phyloP scores from a whole-genome alignment of 2,329 filamentous ascomycete species.

The Exutisphaerella laricina region DNA sequence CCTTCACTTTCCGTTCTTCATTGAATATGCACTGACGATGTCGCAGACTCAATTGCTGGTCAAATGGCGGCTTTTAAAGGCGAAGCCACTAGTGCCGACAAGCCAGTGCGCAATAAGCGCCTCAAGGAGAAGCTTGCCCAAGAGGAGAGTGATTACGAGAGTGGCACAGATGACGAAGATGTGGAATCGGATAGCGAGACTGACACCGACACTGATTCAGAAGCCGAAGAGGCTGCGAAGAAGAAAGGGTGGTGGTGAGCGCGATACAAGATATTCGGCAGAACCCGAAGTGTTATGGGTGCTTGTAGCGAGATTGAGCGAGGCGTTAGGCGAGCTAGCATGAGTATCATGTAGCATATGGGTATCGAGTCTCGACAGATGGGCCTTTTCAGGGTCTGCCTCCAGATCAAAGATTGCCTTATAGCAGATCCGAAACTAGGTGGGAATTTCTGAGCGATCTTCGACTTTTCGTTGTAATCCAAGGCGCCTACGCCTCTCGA shows the following conservation, averaged over 20 bases:
- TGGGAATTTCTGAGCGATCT: too few relatives aligned
- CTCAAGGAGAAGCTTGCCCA: constrained; percentile 26
- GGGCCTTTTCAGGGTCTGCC: too few relatives aligned
- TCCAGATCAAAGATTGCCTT: too few relatives aligned
- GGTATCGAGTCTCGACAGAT: too few relatives aligned
- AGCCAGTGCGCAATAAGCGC: constrained; percentile 14
- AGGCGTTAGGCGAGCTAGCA: background rate
- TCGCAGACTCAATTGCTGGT: constrained; percentile 34
- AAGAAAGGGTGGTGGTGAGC: constrained; percentile 15
- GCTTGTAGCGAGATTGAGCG: background rate
- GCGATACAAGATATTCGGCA: background rate
- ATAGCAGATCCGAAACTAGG: too few relatives aligned
- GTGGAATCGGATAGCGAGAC: constrained; percentile 40
- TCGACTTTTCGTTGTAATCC: too few relatives aligned
- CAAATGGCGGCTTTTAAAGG: constrained; percentile 36
- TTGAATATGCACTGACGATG: constrained; percentile 14
- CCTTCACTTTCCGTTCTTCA: background rate
- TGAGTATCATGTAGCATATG: constrained; percentile 2
- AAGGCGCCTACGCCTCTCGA: too few relatives aligned
- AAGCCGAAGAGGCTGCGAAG: constrained; percentile 51
- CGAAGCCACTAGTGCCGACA: constrained; percentile 26
- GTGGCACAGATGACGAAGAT: constrained; percentile 35
- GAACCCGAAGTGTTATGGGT: too few relatives aligned
- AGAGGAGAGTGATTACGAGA: constrained; percentile 36
- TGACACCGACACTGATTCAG: constrained; percentile 71